Evolutionary conservation across 2,329 filamentous ascomycete genomes (phyloP).

Genomic region (Phyllosticta citrichinensis): DNA sequence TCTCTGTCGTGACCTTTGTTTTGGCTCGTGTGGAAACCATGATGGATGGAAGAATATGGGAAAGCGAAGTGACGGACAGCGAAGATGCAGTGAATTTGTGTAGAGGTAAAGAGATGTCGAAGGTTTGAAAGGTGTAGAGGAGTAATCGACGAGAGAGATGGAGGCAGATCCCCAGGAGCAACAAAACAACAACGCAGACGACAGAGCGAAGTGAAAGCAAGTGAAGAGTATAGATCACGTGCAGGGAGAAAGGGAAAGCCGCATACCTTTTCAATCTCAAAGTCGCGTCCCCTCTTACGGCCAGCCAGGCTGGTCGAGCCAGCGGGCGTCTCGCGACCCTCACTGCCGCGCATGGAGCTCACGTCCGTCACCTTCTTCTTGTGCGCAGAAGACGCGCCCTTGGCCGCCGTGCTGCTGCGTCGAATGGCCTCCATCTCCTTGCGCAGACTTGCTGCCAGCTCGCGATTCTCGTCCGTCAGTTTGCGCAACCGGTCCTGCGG

Average conservation of each 20-base stretch:
- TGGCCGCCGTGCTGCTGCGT: conserved; percentile 24
- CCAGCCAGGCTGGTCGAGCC: conserved; percentile 52
- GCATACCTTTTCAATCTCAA: conserved; percentile 68
- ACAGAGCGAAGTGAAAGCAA: conserved; percentile 2
- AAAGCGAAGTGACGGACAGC: background rate
- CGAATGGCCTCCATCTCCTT: conserved; percentile 56
- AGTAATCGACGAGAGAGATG: background rate
- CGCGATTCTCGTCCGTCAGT: conserved; percentile 88
- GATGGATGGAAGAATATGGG: background rate
- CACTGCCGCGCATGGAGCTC: conserved; percentile 61
- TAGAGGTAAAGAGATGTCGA: background rate
- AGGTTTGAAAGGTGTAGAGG: background rate
- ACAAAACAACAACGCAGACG: background rate
- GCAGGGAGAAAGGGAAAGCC: background rate
- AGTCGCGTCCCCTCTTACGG: conserved; percentile 66
- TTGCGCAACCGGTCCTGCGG: conserved; percentile 87
- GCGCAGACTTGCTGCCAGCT: conserved; percentile 66
- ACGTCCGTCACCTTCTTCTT: conserved; percentile 46
- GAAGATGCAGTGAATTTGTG: background rate
- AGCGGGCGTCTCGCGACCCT: conserved; percentile 59
- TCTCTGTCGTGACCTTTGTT: background rate
- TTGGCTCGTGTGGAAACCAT: background rate
- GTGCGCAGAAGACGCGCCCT: conserved; percentile 33
- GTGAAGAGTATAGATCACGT: background rate
- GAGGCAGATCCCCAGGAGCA: background rate